Evolutionary conservation across 352 stramenopile genomes (phyloP), one percentile per base, ranked within the genome.

Genomic region (Globisporangium iwayamae): DNA sequence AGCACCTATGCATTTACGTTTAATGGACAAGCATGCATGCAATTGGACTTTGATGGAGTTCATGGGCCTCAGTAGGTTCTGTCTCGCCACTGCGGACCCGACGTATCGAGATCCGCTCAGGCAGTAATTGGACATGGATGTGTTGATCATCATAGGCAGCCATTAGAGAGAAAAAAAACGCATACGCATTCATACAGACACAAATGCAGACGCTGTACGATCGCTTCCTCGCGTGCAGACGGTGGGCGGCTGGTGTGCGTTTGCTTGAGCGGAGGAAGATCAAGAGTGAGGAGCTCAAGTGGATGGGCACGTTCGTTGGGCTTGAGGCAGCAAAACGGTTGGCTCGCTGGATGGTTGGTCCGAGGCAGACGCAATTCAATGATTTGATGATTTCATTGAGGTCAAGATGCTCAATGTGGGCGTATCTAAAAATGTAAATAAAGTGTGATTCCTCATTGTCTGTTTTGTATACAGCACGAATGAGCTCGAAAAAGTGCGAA

Each of bases 41-140:
- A 32, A 22, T 13, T 60, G 4, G 34, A 22, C 7, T 45, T 46
- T 28, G 55, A 60, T 13, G 38, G 7, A 43, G 16, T 18, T 56
- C 52, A 60, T 66, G 68, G 65, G 69, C 73, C 73, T 84, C 76
- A 81, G 71, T 65, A 73, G 72, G 65, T 76, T 73, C 62, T 53
- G 75, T 81, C 66, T 70, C 81, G 65, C 62, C 73, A 81, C 72
- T 69, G 76, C 59, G 64, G 34, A 65, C 62, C 45, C 57, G 56
- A 56, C 28, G 16, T 48, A 65, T 61, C 51, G 43, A 48, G 60
- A 45, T 56, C 41, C 65, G 72, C 71, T 79, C 71, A 78, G 80
- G 67, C 75, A 83, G 73, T 81, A 83, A 78, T 83, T 83, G 73
- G 75, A 83, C 75, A 83, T 61, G 55, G 55, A 61, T 51, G 36